phyloP scores from a whole-genome alignment of 176 grass and related monocot species.

The Bromus sterilis region DNA sequence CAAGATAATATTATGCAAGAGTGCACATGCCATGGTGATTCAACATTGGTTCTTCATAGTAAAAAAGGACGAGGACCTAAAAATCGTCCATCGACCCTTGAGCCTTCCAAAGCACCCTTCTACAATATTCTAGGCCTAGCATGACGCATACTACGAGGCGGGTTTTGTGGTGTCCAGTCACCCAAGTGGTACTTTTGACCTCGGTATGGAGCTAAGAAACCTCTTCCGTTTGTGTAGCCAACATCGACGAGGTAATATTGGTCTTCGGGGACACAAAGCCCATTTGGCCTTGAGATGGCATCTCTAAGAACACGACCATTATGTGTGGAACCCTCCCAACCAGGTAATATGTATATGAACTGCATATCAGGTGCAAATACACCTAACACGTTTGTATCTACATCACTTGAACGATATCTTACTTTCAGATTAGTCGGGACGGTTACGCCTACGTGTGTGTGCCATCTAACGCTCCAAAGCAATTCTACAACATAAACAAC shows the following conservation, averaged over 20 bases:
- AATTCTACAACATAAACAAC: no score
- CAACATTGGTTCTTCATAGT: not conserved
- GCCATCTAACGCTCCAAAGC: not conserved
- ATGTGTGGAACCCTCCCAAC: not conserved
- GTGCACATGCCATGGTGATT: not conserved
- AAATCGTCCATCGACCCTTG: not conserved
- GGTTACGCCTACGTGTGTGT: not conserved
- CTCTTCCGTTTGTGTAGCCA: not conserved
- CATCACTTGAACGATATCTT: not conserved
- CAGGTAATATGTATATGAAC: no score
- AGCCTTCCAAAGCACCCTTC: not conserved
- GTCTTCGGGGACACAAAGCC: not conserved
- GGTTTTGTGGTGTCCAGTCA: not conserved
- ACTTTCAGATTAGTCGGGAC: not conserved
- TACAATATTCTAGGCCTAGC: not conserved
- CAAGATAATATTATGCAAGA: not conserved
- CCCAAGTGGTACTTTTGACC: not conserved
- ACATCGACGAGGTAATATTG: not conserved
- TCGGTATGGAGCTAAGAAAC: not conserved
- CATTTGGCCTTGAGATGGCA: not conserved
- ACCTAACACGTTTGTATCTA: not conserved
- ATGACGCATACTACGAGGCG: not conserved
- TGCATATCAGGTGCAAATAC: not conserved
- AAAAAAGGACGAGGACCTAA: not conserved
- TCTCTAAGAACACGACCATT: not conserved